Percentiles rank a stretch among this genome's conserved stretches.
These are phyloP conservation scores for Juglanconis sp. DNA, from an alignment of 2,329 filamentous ascomycete genomes.

Conservation along the genomic window DNA sequence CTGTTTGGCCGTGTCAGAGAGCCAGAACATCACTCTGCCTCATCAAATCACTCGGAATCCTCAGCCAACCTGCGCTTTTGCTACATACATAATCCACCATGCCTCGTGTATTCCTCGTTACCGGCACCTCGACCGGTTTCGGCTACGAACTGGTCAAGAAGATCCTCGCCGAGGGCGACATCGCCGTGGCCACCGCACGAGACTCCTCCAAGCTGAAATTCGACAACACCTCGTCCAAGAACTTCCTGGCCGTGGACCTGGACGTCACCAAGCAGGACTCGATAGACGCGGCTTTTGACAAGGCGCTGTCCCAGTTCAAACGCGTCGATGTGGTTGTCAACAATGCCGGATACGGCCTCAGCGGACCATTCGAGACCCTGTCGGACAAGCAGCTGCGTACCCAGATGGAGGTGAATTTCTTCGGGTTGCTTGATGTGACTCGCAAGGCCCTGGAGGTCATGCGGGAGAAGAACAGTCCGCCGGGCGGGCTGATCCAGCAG, in stretches of 20 bases:
- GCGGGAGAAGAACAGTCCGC: slow-evolving; percentile 23
- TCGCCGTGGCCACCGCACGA: slow-evolving; percentile 49
- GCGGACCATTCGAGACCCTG: slow-evolving; percentile 28
- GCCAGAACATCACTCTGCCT: background rate
- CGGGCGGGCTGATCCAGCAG: slow-evolving; percentile 26
- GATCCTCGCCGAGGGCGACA: slow-evolving; percentile 44
- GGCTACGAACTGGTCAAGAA: slow-evolving; percentile 41
- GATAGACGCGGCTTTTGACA: slow-evolving; percentile 34
- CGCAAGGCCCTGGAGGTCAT: slow-evolving; percentile 26
- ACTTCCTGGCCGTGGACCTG: slow-evolving; percentile 5
- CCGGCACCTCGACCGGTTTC: slow-evolving; percentile 49
- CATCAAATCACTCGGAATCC: background rate
- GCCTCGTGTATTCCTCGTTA: slow-evolving; percentile 49
- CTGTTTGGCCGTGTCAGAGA: no score
- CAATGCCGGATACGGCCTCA: slow-evolving; percentile 33
- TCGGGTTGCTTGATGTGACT: slow-evolving; percentile 24
- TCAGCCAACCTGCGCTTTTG: background rate
- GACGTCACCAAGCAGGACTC: slow-evolving; percentile 23
- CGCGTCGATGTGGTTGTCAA: slow-evolving; percentile 34
- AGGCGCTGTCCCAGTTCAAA: slow-evolving; percentile 28
- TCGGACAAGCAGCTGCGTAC: slow-evolving; percentile 22
- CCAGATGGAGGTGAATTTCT: slow-evolving; percentile 29
- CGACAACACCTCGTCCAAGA: slow-evolving; percentile 41
- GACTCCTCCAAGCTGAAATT: slow-evolving; percentile 38
- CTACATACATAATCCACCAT: slow-evolving; percentile 1